phyloP scores from a whole-genome alignment of 306 rosid species.

The Cucumis hystrix region DNA sequence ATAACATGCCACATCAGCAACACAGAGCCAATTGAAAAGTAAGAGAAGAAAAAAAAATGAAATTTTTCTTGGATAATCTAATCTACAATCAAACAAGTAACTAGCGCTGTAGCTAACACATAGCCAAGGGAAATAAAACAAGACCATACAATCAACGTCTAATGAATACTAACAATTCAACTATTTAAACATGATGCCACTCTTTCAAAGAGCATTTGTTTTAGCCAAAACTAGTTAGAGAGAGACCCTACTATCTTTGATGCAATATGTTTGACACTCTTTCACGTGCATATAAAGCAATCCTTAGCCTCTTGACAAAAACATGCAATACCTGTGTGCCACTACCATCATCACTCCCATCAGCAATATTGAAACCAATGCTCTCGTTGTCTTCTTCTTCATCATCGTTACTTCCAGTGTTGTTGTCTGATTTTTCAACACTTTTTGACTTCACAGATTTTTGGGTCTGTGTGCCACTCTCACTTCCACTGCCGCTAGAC shows the following conservation, averaged over 20 bases:
- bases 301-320: background rate
- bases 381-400: slow-evolving; percentile 56
- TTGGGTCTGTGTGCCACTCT: slow-evolving; percentile 71
- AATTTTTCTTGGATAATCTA: background rate
- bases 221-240: background rate
- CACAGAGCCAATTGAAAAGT: background rate
- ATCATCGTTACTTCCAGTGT: slow-evolving; percentile 57
- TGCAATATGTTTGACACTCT: background rate
- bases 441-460: slow-evolving; percentile 58
- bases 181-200: background rate
- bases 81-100: background rate
- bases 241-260: background rate
- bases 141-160: background rate
- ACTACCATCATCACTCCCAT: slow-evolving; percentile 76
- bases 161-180: background rate
- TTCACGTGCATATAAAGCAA: background rate
- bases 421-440: slow-evolving; percentile 43
- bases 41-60: background rate
- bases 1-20: background rate
- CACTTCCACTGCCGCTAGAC: slow-evolving; percentile 95
- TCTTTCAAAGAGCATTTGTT: background rate
- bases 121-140: background rate
- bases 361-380: slow-evolving; percentile 42
- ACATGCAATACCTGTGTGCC: slow-evolving; percentile 63
- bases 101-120: background rate